Evolutionary conservation across 2,329 filamentous ascomycete species (phyloP).

Genomic region (Hymenoscyphus fraxineus): DNA sequence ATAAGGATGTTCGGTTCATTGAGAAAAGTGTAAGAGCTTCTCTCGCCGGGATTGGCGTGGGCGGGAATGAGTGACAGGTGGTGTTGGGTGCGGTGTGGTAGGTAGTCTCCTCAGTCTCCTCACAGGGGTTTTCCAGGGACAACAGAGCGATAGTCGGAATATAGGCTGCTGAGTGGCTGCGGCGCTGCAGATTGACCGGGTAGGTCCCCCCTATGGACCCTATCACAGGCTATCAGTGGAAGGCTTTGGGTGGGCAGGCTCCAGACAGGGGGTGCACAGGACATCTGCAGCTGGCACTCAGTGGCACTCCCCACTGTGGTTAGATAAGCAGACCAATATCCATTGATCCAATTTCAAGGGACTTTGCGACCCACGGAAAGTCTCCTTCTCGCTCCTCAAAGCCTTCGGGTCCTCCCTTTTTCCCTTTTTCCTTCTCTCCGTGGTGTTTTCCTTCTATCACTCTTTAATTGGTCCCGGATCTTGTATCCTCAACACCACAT

Average conservation of each 20-base stretch:
- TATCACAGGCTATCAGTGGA: no score
- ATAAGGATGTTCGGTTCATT: no score
- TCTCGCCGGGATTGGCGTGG: not conserved
- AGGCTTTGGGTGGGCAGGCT: not conserved
- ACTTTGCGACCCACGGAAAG: not conserved
- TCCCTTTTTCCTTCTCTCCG: not conserved
- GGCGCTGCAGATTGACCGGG: not conserved
- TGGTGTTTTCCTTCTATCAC: not conserved
- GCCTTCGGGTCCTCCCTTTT: not conserved
- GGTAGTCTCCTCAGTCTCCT: not conserved
- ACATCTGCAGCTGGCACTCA: not conserved
- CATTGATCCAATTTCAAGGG: not conserved
- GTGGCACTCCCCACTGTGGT: not conserved
- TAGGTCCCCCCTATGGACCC: no score
- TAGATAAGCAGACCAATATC: not conserved
- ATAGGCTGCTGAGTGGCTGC: not conserved
- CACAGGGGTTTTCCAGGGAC: not conserved
- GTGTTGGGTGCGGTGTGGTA: not conserved
- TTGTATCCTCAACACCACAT: not conserved
- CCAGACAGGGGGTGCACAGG: not conserved
- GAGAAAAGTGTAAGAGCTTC: not conserved
- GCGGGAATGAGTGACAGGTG: not conserved
- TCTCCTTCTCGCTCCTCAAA: not conserved
- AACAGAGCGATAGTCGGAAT: not conserved
- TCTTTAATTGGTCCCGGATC: slow-evolving; percentile 1